Evolutionary conservation across 257 asterid genomes (phyloP), one percentile per base, ranked within the genome.

Genomic region (Scutellaria minor): DNA sequence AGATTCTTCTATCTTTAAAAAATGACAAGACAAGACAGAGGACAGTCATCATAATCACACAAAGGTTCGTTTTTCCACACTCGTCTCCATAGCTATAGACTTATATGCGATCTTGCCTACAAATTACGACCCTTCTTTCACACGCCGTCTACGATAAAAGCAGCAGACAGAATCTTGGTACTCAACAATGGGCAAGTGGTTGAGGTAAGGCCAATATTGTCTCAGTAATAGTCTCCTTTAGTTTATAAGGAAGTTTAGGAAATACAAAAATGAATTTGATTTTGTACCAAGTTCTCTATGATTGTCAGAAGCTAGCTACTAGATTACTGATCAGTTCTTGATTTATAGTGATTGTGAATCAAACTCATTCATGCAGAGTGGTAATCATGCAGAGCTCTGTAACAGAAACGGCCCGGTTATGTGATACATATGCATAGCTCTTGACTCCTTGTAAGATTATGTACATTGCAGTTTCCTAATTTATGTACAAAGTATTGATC

Each of bases 81-180:
- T 8, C 18, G 15, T 6, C 2, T 66, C 13, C 18, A 11, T 24
- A 31, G 51, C 44, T 27, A 7, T 61, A 31, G 41, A 35, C 50
- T 45, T 44, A 4, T 3, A 24, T 5, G 22, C 31, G 22, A 58
- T 35, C n/a, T 37, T 18, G 47, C 42, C 10, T 18, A 42, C 52
- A 41, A 59, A 37, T 65, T 41, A 10, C 64, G 39, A 76, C 48
- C 6, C 63, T 18, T 24, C 52, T 68, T 75, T 64, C 12, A n/a
- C 80, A 84, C 85, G 85, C 46, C 82, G 73, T 82, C 87, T 39
- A 80, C 85, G 18, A 56, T 85, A 65, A 76, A 55, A 78, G 77
- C 69, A 15, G 90, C 87, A 13, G 84, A 85, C 45, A 85, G 66
- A 70, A 79, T 85, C 58, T 64, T 85, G 67, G 87, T 83, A 46